phyloP scores from a whole-genome alignment of 441 rosid species.

The Gossypium gossypioides region DNA sequence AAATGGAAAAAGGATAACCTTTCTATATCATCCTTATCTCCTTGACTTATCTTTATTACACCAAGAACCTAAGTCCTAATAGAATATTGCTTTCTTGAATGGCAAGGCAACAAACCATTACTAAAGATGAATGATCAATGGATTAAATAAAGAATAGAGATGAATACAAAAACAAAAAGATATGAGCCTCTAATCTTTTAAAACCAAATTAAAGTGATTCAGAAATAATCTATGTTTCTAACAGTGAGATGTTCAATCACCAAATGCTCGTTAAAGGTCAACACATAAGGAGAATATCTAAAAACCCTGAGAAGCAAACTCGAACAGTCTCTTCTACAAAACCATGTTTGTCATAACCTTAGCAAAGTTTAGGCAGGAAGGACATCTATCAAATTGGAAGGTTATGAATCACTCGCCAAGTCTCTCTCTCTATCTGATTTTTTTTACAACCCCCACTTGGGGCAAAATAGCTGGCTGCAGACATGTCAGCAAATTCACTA shows the following conservation, averaged over 20 bases:
- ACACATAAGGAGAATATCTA: neutral
- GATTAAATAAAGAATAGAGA: neutral
- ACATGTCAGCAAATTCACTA: neutral
- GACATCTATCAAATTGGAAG: neutral
- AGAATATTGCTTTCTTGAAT: neutral
- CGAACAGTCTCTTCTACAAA: neutral
- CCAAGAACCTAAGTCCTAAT: slow-evolving; percentile 7
- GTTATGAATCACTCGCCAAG: neutral
- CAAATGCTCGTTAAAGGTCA: neutral
- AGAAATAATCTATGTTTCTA: slow-evolving; percentile 3
- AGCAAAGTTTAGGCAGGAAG: neutral
- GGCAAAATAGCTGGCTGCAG: neutral
- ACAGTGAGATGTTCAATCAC: neutral
- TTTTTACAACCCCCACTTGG: neutral
- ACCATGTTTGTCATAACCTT: neutral
- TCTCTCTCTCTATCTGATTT: neutral
- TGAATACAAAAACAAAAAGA: neutral
- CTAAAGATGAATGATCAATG: neutral
- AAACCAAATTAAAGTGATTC: neutral
- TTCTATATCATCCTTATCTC: neutral
- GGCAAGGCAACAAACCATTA: slow-evolving; percentile 1
- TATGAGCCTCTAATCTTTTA: neutral
- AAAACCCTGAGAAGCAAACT: neutral
- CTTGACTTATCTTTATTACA: neutral
- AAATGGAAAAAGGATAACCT: neutral